Percentiles rank a stretch among this genome's conserved stretches.
phyloP scores from a whole-genome alignment of 2,329 filamentous ascomycete genomes.

The Hysterium pulicare region DNA sequence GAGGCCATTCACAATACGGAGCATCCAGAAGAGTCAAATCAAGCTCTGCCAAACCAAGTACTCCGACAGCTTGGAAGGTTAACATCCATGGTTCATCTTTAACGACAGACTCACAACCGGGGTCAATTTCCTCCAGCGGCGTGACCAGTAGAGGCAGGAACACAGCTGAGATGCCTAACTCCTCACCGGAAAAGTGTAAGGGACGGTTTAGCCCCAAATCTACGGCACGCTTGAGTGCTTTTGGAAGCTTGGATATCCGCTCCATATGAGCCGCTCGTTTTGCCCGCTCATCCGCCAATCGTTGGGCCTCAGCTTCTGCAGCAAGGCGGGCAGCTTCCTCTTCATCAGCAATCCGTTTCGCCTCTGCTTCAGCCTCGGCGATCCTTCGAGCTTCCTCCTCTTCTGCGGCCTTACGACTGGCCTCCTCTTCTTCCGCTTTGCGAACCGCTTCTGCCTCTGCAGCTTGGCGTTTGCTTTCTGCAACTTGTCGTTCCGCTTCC shows the following conservation, averaged over 20 bases:
- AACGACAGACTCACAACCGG: conserved; percentile 4
- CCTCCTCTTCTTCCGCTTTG: conserved; percentile 24
- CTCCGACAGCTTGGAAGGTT: conserved; percentile 39
- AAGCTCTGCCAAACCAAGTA: conserved; percentile 39
- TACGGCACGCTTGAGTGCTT: conserved; percentile 35
- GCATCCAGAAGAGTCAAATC: conserved; percentile 31
- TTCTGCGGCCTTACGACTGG: conserved; percentile 24
- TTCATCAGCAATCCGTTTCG: conserved; percentile 22
- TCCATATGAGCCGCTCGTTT: conserved; percentile 29
- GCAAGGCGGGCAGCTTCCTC: conserved; percentile 25
- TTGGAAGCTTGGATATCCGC: conserved; percentile 34
- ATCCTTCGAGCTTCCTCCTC: conserved; percentile 27
- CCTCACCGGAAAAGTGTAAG: conserved; percentile 37
- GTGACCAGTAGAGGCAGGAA: conserved; percentile 38
- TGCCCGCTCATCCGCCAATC: conserved; percentile 21
- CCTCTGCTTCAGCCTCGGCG: conserved; percentile 24
- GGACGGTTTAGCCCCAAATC: conserved; percentile 35
- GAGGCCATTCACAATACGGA: conserved; percentile 36
- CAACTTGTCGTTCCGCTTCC: conserved; percentile 30
- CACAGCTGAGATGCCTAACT: conserved; percentile 36
- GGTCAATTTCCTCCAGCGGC: conserved; percentile 27
- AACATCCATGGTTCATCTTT: conserved; percentile 32
- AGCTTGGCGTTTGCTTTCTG: conserved; percentile 17
- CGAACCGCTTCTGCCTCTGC: conserved; percentile 25
- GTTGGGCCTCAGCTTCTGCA: conserved; percentile 22